Evolutionary conservation across 179 eudicot species (phyloP), one percentile per base, ranked within the genome.

Genomic region (Spergularia azorica): DNA sequence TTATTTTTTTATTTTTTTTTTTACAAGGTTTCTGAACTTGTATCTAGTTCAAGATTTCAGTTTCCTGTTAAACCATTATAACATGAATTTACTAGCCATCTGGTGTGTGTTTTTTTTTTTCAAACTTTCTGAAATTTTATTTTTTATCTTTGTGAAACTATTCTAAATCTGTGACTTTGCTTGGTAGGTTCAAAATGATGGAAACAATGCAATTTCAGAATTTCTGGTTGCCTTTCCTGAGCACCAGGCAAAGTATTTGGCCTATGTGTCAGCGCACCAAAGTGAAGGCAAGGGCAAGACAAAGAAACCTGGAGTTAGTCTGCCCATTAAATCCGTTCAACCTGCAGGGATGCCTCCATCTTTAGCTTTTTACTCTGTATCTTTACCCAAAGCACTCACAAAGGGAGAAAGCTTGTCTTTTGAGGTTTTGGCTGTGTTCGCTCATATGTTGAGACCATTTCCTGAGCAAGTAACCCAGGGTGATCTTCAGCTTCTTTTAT

Each of bases 401-500:
- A 85, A 89, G 70, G 96, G 96, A 66, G 87, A 86, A 81, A 86
- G 84, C 64, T 65, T 88, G 84, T 89, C 80, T 72, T 71, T 94
- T 83, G 94, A 89, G 62, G 81, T 92, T 77, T 82, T 87, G 85
- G 90, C 93, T 11, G 95, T 82, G 46, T 96, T 94, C 68, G 85
- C 95, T 58, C 92, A 92, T 82, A 51, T 85, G 62, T 76, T 90
- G 80, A 88, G 67, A 76, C 98, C 96, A n/a, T 88, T 89, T 78
- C 99, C 99, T 50, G 96, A 91, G 81, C 87, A 89, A 84, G 93
- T 94, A 63, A 85, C 96, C 57, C 99, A 93, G 82, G 96, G 87
- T 84, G 89, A 92, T 81, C 79, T 67, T 71, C 99, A 96, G 88
- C 88, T 92, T 13, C 86, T 96, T 52, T 70, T 85, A 50, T 87